Evolutionary conservation across 306 rosid genomes (phyloP).

Genomic region (Pyrus communis): DNA sequence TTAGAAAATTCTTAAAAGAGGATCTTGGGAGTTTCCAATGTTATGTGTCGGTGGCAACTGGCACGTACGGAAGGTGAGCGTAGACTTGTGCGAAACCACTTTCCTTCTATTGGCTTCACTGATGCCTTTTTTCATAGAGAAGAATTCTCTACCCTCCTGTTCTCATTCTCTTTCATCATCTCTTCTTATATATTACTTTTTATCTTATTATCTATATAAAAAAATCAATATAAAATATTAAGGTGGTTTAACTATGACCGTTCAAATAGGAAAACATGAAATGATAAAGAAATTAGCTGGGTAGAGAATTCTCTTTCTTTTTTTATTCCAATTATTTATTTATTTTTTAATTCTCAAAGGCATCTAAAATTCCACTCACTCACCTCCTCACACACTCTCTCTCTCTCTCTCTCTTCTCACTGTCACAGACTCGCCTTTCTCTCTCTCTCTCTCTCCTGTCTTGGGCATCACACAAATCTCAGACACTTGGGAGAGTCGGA

Average conservation of each 20-base stretch:
- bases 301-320: too few species aligned
- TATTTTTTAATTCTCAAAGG: slow-evolving; percentile 12
- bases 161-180: too few species aligned
- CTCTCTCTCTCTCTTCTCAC: neutral
- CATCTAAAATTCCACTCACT: slow-evolving; percentile 11
- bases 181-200: too few species aligned
- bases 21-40: neutral
- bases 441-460: slow-evolving; percentile 6
- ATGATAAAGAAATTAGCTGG: too few species aligned
- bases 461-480: slow-evolving; percentile 48
- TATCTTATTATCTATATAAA: too few species aligned
- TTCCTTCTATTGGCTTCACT: slow-evolving; percentile 23
- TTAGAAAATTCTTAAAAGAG: fast-evolving
- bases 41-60: slow-evolving; percentile 52
- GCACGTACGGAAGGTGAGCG: slow-evolving; percentile 37
- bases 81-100: slow-evolving; percentile 35
- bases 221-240: too few species aligned
- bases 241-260: fast-evolving
- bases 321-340: neutral
- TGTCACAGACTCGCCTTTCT: neutral
- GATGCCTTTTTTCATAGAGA: neutral
- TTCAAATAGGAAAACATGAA: too few species aligned
- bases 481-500: neutral
- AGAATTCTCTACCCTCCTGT: too few species aligned
- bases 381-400: neutral